Evolutionary conservation across 108 stramenopile species (phyloP).

Genomic region (Stephanodiscus triporus): DNA sequence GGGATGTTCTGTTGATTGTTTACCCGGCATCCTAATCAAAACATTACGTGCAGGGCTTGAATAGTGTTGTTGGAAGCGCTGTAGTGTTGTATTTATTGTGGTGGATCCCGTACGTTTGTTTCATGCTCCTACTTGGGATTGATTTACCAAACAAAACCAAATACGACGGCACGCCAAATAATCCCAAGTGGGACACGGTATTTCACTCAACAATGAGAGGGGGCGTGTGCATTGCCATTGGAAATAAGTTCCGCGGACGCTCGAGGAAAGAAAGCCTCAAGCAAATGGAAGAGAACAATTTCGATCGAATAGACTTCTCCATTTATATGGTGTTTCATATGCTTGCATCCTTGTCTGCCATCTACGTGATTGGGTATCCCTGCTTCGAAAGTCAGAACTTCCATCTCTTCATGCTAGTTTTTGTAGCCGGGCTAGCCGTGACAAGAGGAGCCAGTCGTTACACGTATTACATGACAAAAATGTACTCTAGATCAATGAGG

Average conservation of each 20-base stretch:
- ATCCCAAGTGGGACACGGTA: conserved; percentile 62
- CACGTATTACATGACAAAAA: conserved; percentile 58
- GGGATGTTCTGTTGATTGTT: not conserved
- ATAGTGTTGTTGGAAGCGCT: conserved; percentile 51
- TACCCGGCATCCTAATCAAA: not conserved
- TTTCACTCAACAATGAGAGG: conserved; percentile 56
- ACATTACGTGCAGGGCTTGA: conserved; percentile 19
- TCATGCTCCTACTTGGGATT: conserved; percentile 58
- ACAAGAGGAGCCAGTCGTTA: conserved; percentile 54
- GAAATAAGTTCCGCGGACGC: conserved; percentile 51
- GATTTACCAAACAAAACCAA: conserved; percentile 51
- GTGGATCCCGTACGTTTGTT: conserved; percentile 59
- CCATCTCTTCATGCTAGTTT: conserved; percentile 27
- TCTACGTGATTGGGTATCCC: conserved; percentile 53
- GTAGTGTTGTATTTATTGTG: conserved; percentile 54
- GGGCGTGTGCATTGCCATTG: conserved; percentile 44
- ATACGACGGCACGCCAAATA: conserved; percentile 22
- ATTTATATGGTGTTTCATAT: conserved; percentile 59
- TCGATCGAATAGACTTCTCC: conserved; percentile 59
- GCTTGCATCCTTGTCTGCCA: conserved; percentile 25
- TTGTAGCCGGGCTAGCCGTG: conserved; percentile 27
- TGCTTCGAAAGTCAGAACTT: conserved; percentile 38
- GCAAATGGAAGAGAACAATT: conserved; percentile 54
- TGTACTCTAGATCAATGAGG: conserved; percentile 51
- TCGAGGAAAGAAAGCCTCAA: conserved; percentile 43